These are phyloP conservation scores for Xylaria telfairii DNA, from an alignment of 495 filamentous ascomycete species.

Conservation along the genomic window DNA sequence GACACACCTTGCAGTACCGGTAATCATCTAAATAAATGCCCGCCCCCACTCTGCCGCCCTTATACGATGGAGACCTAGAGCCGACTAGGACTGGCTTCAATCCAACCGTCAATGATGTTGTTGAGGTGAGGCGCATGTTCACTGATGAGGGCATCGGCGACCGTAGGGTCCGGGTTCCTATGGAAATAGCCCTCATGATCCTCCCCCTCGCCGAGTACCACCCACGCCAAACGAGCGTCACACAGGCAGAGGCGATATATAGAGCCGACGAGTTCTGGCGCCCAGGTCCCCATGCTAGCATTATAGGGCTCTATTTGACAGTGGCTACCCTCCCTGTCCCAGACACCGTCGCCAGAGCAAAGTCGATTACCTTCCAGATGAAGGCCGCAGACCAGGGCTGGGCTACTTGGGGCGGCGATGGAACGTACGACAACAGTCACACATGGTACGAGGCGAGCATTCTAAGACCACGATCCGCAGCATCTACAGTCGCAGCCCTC, in stretches of 20 bases:
- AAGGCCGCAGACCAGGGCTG: conserved; percentile 25
- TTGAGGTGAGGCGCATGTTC: conserved; percentile 4
- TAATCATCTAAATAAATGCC: not conserved
- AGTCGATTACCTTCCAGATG: conserved; percentile 27
- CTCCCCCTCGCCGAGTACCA: not conserved
- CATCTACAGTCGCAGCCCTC: conserved; percentile 8
- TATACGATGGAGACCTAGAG: not conserved
- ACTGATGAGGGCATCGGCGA: not conserved
- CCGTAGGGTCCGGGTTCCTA: not conserved
- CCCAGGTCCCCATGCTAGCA: not conserved
- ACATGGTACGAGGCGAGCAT: conserved; percentile 33
- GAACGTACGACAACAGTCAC: conserved; percentile 24
- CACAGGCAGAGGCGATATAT: not conserved
- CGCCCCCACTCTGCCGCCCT: not conserved
- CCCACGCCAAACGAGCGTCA: not conserved
- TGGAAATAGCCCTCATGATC: conserved; percentile 14
- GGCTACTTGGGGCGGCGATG: conserved; percentile 16
- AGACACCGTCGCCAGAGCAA: not conserved
- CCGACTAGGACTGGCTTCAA: conserved; percentile 3
- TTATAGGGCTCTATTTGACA: conserved; percentile 6
- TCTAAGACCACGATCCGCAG: conserved; percentile 19
- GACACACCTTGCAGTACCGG: no score
- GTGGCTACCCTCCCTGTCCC: not conserved
- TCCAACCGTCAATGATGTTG: conserved; percentile 3
- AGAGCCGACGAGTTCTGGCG: not conserved